Percentiles rank a stretch among this genome's conserved stretches.
Conservation (phyloP, 495 filamentous ascomycete species). For the Wilcoxina mikolae region DNA sequence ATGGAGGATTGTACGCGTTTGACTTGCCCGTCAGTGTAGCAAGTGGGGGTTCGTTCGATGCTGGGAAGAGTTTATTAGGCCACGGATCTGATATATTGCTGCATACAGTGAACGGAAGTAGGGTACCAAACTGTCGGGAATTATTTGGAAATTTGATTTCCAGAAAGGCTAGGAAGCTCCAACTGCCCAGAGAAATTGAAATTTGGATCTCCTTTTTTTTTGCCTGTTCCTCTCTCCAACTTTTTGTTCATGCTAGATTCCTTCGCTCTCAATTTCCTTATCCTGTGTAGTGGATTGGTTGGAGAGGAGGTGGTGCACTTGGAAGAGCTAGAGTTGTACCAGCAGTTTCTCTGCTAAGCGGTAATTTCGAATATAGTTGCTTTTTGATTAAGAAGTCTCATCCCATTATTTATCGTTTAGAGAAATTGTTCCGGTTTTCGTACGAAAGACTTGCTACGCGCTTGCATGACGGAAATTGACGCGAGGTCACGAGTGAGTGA, state of each 20-base stretch:
- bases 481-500: not conserved
- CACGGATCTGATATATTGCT: conserved; percentile 1
- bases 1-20: not conserved
- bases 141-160: not conserved
- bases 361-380: too few relatives aligned
- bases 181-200: not conserved
- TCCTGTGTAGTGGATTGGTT: too few relatives aligned
- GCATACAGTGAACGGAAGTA: not conserved
- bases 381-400: too few relatives aligned
- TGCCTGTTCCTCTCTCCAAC: not conserved
- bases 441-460: not conserved
- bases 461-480: not conserved
- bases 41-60: too few relatives aligned
- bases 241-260: not conserved
- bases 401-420: not conserved
- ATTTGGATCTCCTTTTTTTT: not conserved
- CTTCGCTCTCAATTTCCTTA: not conserved
- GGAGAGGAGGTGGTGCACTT: too few relatives aligned
- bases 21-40: not conserved
- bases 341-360: too few relatives aligned
- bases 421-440: not conserved
- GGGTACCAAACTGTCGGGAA: not conserved
- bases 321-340: too few relatives aligned
- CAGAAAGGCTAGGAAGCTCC: not conserved
- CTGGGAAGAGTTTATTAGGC: too few relatives aligned